These are phyloP conservation scores for Lactarius deliciosus DNA, from an alignment of 768 basidiomycete genomes.

Conservation along the genomic window DNA sequence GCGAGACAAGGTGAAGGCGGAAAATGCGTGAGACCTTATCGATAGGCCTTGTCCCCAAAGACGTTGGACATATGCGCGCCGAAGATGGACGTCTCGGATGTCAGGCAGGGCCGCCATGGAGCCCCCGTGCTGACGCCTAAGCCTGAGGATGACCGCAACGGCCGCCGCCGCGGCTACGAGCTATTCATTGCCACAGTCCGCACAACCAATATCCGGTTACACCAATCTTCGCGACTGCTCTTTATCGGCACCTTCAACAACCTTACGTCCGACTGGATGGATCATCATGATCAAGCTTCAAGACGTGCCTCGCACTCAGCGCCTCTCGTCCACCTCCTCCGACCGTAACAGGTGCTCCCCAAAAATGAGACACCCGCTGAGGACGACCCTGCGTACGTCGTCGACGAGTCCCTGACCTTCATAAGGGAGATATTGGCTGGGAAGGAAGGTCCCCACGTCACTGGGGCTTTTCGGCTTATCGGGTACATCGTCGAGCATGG, in stretches of 20 bases:
- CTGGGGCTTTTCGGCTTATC: background rate
- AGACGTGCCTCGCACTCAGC: conserved; percentile 4
- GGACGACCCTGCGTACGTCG: background rate
- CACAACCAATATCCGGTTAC: background rate
- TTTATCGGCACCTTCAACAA: conserved; percentile 10
- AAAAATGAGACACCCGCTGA: background rate
- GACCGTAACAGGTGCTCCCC: conserved; percentile 32
- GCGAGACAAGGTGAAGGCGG: too few relatives aligned
- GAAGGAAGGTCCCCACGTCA: conserved; percentile 1
- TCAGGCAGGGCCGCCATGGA: conserved; percentile 11
- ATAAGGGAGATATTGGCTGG: conserved; percentile 2
- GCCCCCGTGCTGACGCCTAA: background rate
- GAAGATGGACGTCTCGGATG: background rate
- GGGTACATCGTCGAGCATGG: background rate
- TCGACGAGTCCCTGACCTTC: conserved; percentile 9
- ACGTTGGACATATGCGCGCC: conserved; percentile 12
- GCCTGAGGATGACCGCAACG: background rate
- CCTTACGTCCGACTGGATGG: conserved; percentile 14
- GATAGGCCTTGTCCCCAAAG: too few relatives aligned
- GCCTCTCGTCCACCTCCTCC: conserved; percentile 32
- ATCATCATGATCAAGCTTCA: background rate
- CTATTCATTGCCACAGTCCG: conserved; percentile 13
- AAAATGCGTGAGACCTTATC: too few relatives aligned
- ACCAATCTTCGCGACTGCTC: conserved; percentile 5
- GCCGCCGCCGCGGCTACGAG: conserved; percentile 11